Conservation (phyloP, 352 stramenopile species). For the Phytophthora pini region DNA sequence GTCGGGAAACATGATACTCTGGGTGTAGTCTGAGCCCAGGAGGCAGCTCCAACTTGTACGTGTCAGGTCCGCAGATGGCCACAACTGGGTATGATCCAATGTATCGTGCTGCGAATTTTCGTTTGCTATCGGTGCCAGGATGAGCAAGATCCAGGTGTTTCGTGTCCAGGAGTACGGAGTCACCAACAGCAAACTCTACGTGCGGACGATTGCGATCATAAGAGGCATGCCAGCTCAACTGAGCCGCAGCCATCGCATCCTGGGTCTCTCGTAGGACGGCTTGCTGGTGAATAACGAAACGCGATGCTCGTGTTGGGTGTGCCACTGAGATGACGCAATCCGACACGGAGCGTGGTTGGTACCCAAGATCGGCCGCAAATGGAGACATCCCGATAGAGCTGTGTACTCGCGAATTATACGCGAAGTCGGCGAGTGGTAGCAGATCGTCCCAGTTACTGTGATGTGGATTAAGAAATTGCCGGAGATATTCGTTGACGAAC, state of each 20-base stretch:
- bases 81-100: constrained; percentile 15
- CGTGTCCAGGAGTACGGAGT: background rate
- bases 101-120: background rate
- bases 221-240: background rate
- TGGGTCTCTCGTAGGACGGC: background rate
- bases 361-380: constrained; percentile 4
- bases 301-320: background rate
- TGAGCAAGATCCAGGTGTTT: background rate
- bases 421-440: background rate
- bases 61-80: constrained; percentile 1
- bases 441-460: background rate
- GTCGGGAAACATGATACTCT: constrained; percentile 13
- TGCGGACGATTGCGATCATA: background rate
- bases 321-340: background rate
- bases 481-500: background rate
- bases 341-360: background rate
- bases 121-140: background rate
- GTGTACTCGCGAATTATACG: background rate
- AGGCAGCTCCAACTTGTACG: constrained; percentile 17
- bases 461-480: background rate
- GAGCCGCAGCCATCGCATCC: background rate
- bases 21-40: constrained; percentile 9
- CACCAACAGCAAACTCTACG: background rate
- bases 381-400: background rate
- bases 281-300: background rate